Evolutionary conservation across 2,329 filamentous ascomycete genomes (phyloP).

Genomic region (Diaporthe aspalathi): DNA sequence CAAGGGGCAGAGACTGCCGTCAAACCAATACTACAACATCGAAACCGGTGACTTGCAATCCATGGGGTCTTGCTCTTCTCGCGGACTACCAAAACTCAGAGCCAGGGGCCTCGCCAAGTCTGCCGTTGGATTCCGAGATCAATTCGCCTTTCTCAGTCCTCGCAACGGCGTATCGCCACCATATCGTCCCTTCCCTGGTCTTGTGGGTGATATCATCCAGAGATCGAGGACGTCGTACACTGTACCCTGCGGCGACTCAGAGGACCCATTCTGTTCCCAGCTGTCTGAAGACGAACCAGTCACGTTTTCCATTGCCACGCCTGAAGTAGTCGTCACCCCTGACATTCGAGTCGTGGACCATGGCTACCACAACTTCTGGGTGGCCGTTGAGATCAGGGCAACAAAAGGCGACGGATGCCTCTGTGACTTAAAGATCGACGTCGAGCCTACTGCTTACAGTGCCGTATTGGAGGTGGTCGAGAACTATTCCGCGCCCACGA

Average conservation of each 20-base stretch:
- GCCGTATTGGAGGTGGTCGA: constrained; percentile 60
- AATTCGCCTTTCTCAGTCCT: constrained; percentile 25
- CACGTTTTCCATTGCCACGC: constrained; percentile 4
- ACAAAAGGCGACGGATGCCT: constrained; percentile 35
- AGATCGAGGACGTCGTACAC: constrained; percentile 18
- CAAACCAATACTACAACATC: constrained; percentile 10
- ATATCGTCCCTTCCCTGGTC: constrained; percentile 33
- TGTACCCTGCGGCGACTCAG: background rate
- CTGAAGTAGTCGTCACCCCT: constrained; percentile 33
- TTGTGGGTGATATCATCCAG: constrained; percentile 33
- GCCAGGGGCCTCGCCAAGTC: constrained; percentile 25
- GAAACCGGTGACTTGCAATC: background rate
- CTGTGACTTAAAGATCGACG: constrained; percentile 22
- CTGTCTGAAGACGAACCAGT: background rate
- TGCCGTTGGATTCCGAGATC: constrained; percentile 33
- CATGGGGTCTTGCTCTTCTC: constrained; percentile 12
- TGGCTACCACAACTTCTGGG: constrained; percentile 36
- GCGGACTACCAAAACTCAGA: constrained; percentile 16
- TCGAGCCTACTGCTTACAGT: constrained; percentile 34
- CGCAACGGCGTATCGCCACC: constrained; percentile 10
- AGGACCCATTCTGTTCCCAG: constrained; percentile 24
- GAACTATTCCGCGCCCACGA: constrained; percentile 57
- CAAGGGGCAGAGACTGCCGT: background rate
- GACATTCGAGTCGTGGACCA: constrained; percentile 32
- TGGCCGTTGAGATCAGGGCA: constrained; percentile 35